phyloP scores from a whole-genome alignment of 768 basidiomycete species.

The Boletus subcaerulescens region DNA sequence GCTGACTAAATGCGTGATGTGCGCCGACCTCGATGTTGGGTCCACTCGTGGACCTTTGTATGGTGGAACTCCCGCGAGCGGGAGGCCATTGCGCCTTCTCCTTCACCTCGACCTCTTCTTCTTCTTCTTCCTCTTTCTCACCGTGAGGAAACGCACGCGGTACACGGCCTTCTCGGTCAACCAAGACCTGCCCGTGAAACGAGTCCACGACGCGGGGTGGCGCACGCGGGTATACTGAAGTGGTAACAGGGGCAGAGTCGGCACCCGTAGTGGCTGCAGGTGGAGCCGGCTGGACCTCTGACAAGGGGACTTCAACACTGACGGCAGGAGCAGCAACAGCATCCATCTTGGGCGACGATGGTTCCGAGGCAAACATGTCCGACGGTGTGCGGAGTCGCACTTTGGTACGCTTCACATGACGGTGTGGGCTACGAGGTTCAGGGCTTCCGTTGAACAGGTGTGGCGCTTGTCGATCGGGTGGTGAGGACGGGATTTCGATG shows the following conservation, averaged over 20 bases:
- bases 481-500: not conserved
- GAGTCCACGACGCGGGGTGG: slow-evolving; percentile 23
- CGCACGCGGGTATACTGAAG: slow-evolving; percentile 4
- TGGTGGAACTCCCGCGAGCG: slow-evolving; percentile 1
- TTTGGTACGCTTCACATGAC: slow-evolving; percentile 3
- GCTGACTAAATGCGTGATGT: slow-evolving; percentile 21
- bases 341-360: slow-evolving; percentile 10
- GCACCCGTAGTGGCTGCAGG: not conserved
- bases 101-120: not conserved
- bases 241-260: not conserved
- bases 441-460: not conserved
- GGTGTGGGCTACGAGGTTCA: not conserved
- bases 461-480: not conserved
- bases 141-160: slow-evolving; percentile 2
- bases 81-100: slow-evolving; percentile 12
- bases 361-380: slow-evolving; percentile 18
- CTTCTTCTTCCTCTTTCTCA: not conserved
- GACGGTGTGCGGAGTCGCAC: slow-evolving; percentile 8
- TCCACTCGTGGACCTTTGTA: not conserved
- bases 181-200: slow-evolving; percentile 17
- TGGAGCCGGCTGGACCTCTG: not conserved
- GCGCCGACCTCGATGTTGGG: not conserved
- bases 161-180: slow-evolving; percentile 14
- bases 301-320: not conserved
- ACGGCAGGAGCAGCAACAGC: not conserved